phyloP scores from a whole-genome alignment of 352 stramenopile species.

The Phytophthora melonis region DNA sequence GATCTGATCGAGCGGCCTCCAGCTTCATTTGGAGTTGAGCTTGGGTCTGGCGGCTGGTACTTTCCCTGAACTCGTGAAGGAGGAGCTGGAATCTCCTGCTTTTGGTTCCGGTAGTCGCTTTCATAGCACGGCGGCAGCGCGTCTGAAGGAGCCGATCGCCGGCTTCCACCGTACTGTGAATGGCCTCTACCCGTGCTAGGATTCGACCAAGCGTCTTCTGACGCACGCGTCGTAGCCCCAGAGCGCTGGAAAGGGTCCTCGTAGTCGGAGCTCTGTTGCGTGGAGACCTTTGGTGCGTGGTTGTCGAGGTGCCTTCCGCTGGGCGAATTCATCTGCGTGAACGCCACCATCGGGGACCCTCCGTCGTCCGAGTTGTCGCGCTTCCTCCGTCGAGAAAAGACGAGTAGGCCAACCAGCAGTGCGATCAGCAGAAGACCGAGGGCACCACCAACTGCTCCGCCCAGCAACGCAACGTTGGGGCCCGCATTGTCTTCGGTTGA shows the following conservation, averaged over 20 bases:
- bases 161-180: not conserved
- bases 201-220: conserved; percentile 23
- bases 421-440: conserved; percentile 26
- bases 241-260: conserved; percentile 22
- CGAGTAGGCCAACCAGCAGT: conserved; percentile 22
- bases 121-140: conserved; percentile 1
- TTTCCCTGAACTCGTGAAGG: conserved; percentile 7
- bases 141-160: not conserved
- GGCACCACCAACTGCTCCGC: conserved; percentile 24
- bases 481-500: not conserved
- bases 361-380: conserved; percentile 10
- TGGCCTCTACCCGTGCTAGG: conserved; percentile 1
- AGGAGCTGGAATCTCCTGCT: not conserved
- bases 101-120: not conserved
- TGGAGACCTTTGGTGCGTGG: conserved; percentile 19
- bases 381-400: conserved; percentile 17
- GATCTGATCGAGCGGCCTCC: not conserved
- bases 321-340: conserved; percentile 23
- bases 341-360: conserved; percentile 6
- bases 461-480: conserved; percentile 21
- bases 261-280: conserved; percentile 15
- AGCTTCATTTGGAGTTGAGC: not conserved
- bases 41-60: conserved; percentile 3
- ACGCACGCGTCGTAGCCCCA: conserved; percentile 10
- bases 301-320: not conserved